phyloP scores from a whole-genome alignment of 2,329 filamentous ascomycete species.

The Dendrostoma leiphaemia region DNA sequence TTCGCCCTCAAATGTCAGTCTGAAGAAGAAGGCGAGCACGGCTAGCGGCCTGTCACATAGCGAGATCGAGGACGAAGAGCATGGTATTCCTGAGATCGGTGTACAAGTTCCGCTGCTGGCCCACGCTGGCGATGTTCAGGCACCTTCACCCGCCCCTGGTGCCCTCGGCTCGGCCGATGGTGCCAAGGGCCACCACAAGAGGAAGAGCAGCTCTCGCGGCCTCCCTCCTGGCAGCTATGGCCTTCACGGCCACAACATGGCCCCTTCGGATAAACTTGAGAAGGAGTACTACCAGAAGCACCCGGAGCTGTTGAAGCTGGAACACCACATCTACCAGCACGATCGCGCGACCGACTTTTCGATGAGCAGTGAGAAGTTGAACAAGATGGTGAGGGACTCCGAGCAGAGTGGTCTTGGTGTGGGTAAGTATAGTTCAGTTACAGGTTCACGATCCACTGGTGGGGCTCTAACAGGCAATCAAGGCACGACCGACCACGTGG shows the following conservation, averaged over 20 bases:
- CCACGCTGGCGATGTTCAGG: conserved; percentile 91
- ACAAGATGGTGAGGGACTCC: conserved; percentile 80
- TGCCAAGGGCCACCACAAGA: conserved; percentile 56
- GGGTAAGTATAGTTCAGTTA: conserved; percentile 38
- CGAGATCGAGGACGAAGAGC: conserved; percentile 66
- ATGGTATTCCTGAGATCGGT: conserved; percentile 90
- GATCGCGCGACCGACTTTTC: conserved; percentile 70
- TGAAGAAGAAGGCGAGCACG: conserved; percentile 63
- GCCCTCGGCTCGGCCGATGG: conserved; percentile 33
- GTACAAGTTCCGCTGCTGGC: conserved; percentile 91
- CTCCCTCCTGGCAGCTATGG: conserved; percentile 88
- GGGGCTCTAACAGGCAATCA: conserved; percentile 28
- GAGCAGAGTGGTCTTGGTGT: conserved; percentile 51
- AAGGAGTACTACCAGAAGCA: conserved; percentile 92
- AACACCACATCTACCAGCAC: conserved; percentile 57
- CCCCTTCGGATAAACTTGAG: conserved; percentile 77
- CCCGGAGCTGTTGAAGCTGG: conserved; percentile 76
- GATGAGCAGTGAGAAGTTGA: conserved; percentile 84
- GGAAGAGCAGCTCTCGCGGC: conserved; percentile 71
- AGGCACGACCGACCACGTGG: conserved; percentile 64
- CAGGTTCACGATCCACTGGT: background rate
- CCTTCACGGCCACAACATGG: conserved; percentile 80
- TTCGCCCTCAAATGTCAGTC: conserved; percentile 45
- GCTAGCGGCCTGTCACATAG: conserved; percentile 49
- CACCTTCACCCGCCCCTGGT: conserved; percentile 74